Evolutionary conservation across 345 rosid genomes (phyloP), one percentile per base, ranked within the genome.

Genomic region (Euphorbia lathyris): DNA sequence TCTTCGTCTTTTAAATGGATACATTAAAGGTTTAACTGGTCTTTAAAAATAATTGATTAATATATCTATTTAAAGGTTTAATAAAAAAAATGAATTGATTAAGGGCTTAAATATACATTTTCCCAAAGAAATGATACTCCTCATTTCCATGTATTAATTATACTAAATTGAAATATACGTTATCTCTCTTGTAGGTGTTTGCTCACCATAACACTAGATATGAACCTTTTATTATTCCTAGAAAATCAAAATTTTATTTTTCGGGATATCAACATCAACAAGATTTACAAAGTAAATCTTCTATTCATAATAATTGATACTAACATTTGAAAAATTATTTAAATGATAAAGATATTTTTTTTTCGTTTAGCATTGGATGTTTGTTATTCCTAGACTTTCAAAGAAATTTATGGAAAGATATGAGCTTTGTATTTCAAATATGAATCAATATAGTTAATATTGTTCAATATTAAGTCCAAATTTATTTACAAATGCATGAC

Each of bases 171-270:
- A 52, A 16, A 38, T 38, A 1, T 59, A 67, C 5, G 9, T 59
- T 32, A 20, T 25, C 20, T 8, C 2, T 0, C 17, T 5, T 58
- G 12, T 76, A 92, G 98, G 90, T 90, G 14, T 90, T 92, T 73
- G 94, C 96, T 0, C 96, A 91, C 26, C 75, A 91, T 74, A 79
- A 79, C 22, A 80, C 93, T 0, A 89, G 89, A 68, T 0, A 12
- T 3, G 20, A 57, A 1, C 91, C 90, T 0, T 58, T 86, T 9
- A 9, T 9, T 0, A 84, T 89, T 71, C 68, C 74, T 0, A 83
- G 85, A 70, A 27, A 53, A 0, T 75, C 6, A 77, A 63, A 85
- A 72, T 77, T 80, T 58, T 68, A 77, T 4, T 50, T 87, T 83
- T 83, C 70, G 93, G 93, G 30, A 73, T 82, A 53, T 77, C 87